Conservation (phyloP, 169 alveolate genomes). For the Blepharisma undulans region DNA sequence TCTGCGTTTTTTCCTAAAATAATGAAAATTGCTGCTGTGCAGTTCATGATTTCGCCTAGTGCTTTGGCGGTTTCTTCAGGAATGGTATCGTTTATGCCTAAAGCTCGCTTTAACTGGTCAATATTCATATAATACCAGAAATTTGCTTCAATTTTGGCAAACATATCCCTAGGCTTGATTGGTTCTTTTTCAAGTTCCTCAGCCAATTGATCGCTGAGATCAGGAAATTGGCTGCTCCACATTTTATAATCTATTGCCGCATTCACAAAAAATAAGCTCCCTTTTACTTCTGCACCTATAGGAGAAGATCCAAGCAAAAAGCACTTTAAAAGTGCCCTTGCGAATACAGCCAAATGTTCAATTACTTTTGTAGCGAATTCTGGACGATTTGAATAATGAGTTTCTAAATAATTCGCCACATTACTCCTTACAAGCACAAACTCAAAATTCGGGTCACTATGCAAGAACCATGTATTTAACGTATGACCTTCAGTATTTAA, state of each 20-base stretch:
- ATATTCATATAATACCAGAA: conserved; percentile 29
- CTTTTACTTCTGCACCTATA: neutral
- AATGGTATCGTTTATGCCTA: neutral
- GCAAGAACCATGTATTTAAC: conserved; percentile 16
- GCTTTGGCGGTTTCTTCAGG: conserved; percentile 1
- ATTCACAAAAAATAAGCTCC: conserved; percentile 26
- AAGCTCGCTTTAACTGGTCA: neutral
- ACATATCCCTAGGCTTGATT: neutral
- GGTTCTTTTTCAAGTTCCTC: neutral
- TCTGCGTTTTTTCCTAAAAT: conserved; percentile 20
- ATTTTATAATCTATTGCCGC: conserved; percentile 36
- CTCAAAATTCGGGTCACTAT: neutral
- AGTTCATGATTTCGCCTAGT: conserved; percentile 8
- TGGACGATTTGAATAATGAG: neutral
- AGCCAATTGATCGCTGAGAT: neutral
- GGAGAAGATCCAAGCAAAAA: neutral
- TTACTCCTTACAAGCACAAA: neutral
- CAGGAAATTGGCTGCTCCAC: conserved; percentile 18
- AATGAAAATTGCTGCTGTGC: conserved; percentile 25
- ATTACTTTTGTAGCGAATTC: neutral
- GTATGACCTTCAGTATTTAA: neutral
- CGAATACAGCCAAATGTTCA: conserved; percentile 13
- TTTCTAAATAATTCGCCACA: neutral
- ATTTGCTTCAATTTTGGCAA: neutral
- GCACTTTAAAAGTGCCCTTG: neutral